Evolutionary conservation across 1,284 basidiomycete species (phyloP).

Genomic region (Meira nashicola): DNA sequence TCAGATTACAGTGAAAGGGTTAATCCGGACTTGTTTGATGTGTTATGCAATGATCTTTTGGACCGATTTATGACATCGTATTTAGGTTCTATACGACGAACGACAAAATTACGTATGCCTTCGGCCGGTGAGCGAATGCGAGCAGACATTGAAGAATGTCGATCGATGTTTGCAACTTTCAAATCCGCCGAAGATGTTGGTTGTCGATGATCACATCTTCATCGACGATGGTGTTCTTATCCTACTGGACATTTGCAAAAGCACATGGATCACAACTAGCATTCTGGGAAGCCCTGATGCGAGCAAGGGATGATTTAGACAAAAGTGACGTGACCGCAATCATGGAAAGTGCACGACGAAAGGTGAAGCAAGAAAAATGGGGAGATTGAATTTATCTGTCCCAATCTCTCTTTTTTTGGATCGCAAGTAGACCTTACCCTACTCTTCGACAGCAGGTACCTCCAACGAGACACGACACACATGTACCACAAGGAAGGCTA

Average conservation of each 20-base stretch:
- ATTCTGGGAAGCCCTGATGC: slow-evolving; percentile 86
- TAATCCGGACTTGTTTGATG: slow-evolving; percentile 83
- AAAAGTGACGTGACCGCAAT: slow-evolving; percentile 78
- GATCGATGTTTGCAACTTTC: slow-evolving; percentile 73
- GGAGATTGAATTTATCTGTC: too few species aligned
- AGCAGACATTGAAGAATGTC: slow-evolving; percentile 72
- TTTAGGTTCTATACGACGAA: slow-evolving; percentile 79
- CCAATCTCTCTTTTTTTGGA: too few species aligned
- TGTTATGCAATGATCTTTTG: slow-evolving; percentile 86
- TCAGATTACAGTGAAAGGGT: slow-evolving; percentile 84
- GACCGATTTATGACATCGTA: slow-evolving; percentile 87
- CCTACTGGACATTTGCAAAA: slow-evolving; percentile 88
- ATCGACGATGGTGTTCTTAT: slow-evolving; percentile 86
- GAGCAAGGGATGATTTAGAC: slow-evolving; percentile 83
- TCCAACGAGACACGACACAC: too few species aligned
- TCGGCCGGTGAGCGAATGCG: slow-evolving; percentile 74
- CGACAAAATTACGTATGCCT: slow-evolving; percentile 82
- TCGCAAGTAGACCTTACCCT: too few species aligned
- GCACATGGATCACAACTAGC: slow-evolving; percentile 85
- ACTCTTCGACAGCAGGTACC: too few species aligned
- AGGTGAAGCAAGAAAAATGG: slow-evolving; percentile 62
- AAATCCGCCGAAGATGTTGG: slow-evolving; percentile 78
- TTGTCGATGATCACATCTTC: slow-evolving; percentile 77
- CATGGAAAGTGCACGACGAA: slow-evolving; percentile 88
- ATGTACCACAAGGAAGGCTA: too few species aligned